phyloP scores from a whole-genome alignment of 305 asterid species.

The Rubia peregrina region DNA sequence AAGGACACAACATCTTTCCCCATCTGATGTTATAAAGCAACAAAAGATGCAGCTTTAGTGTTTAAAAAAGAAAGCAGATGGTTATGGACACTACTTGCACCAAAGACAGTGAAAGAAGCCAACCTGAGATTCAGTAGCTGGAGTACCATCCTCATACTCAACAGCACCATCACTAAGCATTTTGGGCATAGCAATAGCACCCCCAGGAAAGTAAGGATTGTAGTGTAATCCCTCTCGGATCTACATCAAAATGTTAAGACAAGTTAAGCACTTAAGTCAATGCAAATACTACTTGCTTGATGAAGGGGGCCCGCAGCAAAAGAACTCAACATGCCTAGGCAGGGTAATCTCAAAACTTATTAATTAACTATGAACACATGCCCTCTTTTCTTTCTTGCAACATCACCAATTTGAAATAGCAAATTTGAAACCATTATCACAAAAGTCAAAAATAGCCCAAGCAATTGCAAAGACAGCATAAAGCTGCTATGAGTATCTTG shows the following conservation, averaged over 20 bases:
- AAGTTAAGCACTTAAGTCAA: constrained; percentile 20
- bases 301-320: not conserved
- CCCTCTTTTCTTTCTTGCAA: not conserved
- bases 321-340: constrained; percentile 1
- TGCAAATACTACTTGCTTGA: not conserved
- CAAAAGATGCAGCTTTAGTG: constrained; percentile 11
- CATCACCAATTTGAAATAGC: not conserved
- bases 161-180: constrained; percentile 90
- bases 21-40: constrained; percentile 42
- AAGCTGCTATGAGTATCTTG: not conserved
- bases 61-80: constrained; percentile 1
- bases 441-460: not conserved
- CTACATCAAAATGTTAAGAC: constrained; percentile 26
- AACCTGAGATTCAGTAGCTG: constrained; percentile 87
- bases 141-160: constrained; percentile 80
- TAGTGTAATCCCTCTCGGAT: constrained; percentile 84
- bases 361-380: not conserved
- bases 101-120: not conserved
- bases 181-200: constrained; percentile 94
- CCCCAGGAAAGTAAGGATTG: constrained; percentile 88
- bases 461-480: not conserved
- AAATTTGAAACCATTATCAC: not conserved
- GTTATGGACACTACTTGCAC: not conserved
- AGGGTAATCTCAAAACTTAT: not conserved
- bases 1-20: constrained; percentile 80